Evolutionary conservation across 441 rosid genomes (phyloP).

Genomic region (Geranium incanum): DNA sequence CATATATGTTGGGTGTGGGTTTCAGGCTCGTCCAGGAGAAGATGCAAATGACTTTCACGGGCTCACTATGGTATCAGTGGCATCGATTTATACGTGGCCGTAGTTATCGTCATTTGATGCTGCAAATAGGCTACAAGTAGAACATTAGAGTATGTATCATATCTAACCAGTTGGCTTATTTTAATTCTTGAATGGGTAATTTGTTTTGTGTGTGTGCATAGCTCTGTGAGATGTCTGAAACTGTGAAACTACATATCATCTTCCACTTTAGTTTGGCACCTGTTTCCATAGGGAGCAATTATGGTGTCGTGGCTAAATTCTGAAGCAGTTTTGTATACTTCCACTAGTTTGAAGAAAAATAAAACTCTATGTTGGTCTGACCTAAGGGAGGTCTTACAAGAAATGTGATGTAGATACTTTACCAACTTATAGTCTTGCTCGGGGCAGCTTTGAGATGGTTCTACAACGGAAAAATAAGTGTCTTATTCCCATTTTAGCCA

Average conservation of each 20-base stretch:
- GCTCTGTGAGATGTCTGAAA: neutral
- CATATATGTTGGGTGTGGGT: slow-evolving; percentile 19
- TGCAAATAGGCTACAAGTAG: slow-evolving; percentile 49
- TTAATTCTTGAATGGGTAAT: too few species aligned
- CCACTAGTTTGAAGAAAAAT: neutral
- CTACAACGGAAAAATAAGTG: too few species aligned
- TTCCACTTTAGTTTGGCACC: neutral
- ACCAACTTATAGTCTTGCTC: neutral
- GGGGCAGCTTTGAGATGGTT: too few species aligned
- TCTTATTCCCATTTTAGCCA: too few species aligned
- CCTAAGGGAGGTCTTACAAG: neutral
- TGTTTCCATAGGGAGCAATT: neutral
- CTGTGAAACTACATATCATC: neutral
- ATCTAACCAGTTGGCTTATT: neutral
- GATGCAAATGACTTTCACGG: slow-evolving; percentile 51
- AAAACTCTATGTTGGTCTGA: neutral
- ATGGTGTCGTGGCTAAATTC: neutral
- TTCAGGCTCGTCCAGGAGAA: slow-evolving; percentile 76
- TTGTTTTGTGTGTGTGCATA: too few species aligned
- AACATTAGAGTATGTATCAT: slow-evolving; percentile 18
- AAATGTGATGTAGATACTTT: neutral
- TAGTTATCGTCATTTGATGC: slow-evolving; percentile 87
- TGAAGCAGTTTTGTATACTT: neutral
- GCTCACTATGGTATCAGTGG: slow-evolving; percentile 51
- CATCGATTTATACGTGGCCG: slow-evolving; percentile 75